phyloP scores from a whole-genome alignment of 1,284 basidiomycete genomes.

The Fomitopsis betulina region DNA sequence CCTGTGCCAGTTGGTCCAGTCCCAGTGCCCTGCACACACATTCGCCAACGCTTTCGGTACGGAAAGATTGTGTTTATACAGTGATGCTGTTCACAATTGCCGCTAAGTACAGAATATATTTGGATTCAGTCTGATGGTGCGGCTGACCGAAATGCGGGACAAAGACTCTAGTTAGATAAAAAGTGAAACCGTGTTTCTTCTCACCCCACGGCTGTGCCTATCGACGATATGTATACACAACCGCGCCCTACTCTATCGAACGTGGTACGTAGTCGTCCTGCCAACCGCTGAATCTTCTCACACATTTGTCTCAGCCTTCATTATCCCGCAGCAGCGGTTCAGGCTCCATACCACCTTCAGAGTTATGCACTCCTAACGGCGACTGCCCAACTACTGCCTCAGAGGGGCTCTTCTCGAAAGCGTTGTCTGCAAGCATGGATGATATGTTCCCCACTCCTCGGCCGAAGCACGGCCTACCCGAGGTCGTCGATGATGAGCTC shows the following conservation, averaged over 20 bases:
- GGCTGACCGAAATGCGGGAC: too few species aligned
- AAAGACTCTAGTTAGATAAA: background rate
- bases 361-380: background rate
- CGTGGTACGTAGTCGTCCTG: background rate
- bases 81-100: too few species aligned
- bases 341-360: background rate
- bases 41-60: too few species aligned
- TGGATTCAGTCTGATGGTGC: too few species aligned
- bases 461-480: background rate
- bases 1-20: too few species aligned
- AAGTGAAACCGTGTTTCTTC: too few species aligned
- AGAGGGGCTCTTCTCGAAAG: background rate
- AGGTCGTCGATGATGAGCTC: background rate
- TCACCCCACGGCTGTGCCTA: background rate
- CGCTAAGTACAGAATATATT: too few species aligned
- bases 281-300: background rate
- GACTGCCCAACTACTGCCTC: background rate
- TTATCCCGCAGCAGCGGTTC: background rate
- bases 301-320: background rate
- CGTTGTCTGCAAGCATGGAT: background rate
- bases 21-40: too few species aligned
- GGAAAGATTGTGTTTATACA: too few species aligned
- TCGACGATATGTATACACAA: background rate
- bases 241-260: background rate
- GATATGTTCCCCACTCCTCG: background rate